Conservation (phyloP, 768 basidiomycete species). For the Saitozyma podzolica region DNA sequence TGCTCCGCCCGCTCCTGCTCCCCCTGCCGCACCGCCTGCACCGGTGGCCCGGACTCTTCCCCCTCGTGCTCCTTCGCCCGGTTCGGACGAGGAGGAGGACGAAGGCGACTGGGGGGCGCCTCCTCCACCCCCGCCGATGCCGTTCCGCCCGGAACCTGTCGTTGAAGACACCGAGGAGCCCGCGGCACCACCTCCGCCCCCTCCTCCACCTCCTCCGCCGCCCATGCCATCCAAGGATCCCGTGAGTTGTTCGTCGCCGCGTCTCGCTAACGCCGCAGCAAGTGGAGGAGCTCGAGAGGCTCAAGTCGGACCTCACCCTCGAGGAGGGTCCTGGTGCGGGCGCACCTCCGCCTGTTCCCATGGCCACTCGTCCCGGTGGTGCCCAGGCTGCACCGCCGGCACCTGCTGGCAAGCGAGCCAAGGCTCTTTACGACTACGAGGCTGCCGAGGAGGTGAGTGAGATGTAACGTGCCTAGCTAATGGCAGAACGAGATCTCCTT, state of each 20-base stretch:
- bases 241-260: conserved; percentile 19
- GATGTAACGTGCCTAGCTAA: conserved; percentile 1
- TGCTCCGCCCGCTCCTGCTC: conserved; percentile 20
- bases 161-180: conserved; percentile 21
- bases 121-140: conserved; percentile 54
- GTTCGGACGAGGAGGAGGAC: conserved; percentile 52
- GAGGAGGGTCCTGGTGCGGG: conserved; percentile 38
- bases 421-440: conserved; percentile 79
- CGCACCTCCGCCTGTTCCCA: conserved; percentile 41
- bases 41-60: conserved; percentile 21
- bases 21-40: conserved; percentile 26
- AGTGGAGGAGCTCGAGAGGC: conserved; percentile 42
- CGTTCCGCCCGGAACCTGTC: conserved; percentile 55
- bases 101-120: conserved; percentile 56
- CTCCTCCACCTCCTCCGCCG: conserved; percentile 44
- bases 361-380: conserved; percentile 48
- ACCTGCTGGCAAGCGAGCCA: conserved; percentile 63
- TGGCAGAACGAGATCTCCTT: conserved; percentile 50
- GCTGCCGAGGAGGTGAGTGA: conserved; percentile 30
- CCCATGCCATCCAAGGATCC: conserved; percentile 34
- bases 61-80: conserved; percentile 46
- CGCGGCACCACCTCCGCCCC: conserved; percentile 44
- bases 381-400: conserved; percentile 39
- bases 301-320: conserved; percentile 44
- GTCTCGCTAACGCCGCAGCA: conserved; percentile 16